These are phyloP conservation scores for Lunularia cruciata DNA, from an alignment of 225 moss, liverwort and hornwort genomes.

Conservation along the genomic window DNA sequence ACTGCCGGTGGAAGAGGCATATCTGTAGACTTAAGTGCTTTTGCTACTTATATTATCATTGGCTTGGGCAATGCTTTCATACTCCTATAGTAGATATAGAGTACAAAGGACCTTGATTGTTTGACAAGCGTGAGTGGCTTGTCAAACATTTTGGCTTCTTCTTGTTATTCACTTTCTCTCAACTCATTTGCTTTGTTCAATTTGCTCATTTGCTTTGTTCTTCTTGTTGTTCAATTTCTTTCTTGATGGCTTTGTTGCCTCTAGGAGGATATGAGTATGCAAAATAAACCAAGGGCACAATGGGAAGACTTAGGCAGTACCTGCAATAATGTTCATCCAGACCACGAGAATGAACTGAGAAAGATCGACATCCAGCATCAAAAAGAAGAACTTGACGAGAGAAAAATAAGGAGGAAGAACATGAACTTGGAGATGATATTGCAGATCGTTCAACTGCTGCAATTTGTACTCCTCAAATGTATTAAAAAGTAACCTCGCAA, in stretches of 20 bases:
- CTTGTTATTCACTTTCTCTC: too few relatives aligned
- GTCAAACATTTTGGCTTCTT: too few relatives aligned
- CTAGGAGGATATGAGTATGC: not conserved
- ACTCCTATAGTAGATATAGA: slow-evolving; percentile 33
- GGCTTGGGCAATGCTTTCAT: not conserved
- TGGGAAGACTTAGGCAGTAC: slow-evolving; percentile 9
- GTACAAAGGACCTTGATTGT: slow-evolving; percentile 18
- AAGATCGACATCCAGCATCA: not conserved
- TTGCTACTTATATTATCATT: slow-evolving; percentile 21
- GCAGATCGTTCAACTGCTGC: slow-evolving; percentile 18
- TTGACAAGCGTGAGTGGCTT: too few relatives aligned
- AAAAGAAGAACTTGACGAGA: too few relatives aligned
- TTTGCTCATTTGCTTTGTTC: too few relatives aligned
- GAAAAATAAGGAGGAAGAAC: too few relatives aligned
- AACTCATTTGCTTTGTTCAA: slow-evolving; percentile 15
- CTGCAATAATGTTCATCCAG: slow-evolving; percentile 14
- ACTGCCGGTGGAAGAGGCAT: slow-evolving; percentile 33
- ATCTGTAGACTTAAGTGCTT: slow-evolving; percentile 18
- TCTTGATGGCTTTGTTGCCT: not conserved
- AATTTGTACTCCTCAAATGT: slow-evolving; percentile 38
- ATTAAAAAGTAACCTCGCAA: slow-evolving; percentile 26
- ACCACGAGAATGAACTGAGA: too few relatives aligned
- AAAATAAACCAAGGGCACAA: slow-evolving; percentile 31
- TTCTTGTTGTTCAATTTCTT: too few relatives aligned
- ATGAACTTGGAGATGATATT: slow-evolving; percentile 9